Conservation (phyloP, 306 rosid genomes). For the Ormosia emarginata region DNA sequence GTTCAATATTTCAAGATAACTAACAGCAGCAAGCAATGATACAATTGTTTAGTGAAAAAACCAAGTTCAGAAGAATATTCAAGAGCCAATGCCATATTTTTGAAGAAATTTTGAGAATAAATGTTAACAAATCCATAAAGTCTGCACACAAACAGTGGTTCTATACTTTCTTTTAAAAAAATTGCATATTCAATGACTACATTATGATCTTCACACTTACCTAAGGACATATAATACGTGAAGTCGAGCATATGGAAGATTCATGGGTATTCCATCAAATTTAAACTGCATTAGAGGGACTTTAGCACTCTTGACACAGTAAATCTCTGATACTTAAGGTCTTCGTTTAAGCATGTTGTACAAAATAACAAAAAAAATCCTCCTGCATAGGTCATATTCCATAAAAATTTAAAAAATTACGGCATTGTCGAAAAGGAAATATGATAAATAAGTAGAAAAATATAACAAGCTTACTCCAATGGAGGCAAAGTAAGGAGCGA, state of each 20-base stretch:
- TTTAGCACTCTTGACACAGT: conserved; percentile 43
- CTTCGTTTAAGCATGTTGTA: conserved; percentile 37
- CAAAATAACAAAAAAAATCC: conserved; percentile 40
- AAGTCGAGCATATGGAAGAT: conserved; percentile 44
- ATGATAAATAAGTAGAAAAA: neutral
- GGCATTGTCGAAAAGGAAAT: neutral
- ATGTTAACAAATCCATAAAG: neutral
- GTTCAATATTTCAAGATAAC: neutral
- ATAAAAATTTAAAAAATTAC: neutral
- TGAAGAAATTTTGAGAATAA: neutral
- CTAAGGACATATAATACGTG: conserved; percentile 40
- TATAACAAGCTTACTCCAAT: conserved; percentile 30
- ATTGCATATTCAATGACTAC: neutral
- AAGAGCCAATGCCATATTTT: conserved; percentile 6
- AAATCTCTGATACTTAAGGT: conserved; percentile 41
- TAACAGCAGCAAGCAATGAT: neutral
- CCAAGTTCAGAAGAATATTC: neutral
- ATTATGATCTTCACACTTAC: conserved; percentile 19
- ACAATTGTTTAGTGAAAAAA: neutral
- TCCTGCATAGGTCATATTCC: conserved; percentile 30
- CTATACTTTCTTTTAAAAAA: neutral
- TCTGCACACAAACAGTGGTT: neutral
- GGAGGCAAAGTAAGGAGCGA: conserved; percentile 44
- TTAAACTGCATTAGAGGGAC: conserved; percentile 47
- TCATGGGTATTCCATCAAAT: conserved; percentile 45